These are phyloP conservation scores for Cutaneotrichosporon sp. DNA, from an alignment of 1,284 basidiomycete genomes.

Conservation along the genomic window DNA sequence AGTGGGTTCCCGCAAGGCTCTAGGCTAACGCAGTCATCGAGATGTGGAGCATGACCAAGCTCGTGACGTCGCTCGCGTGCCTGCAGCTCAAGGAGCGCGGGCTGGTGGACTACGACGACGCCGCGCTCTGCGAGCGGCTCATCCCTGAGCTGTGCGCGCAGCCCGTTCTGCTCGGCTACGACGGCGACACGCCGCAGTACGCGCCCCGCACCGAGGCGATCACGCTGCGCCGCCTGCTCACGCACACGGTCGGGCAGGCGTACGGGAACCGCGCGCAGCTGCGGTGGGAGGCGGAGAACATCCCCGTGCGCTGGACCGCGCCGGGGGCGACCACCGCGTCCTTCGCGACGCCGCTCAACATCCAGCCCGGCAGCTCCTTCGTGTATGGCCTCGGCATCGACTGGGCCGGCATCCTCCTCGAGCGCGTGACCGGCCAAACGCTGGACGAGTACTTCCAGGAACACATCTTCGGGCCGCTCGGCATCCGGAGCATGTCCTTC, in stretches of 20 bases:
- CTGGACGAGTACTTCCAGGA: conserved; percentile 44
- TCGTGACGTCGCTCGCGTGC: conserved; percentile 24
- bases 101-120: conserved; percentile 33
- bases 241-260: conserved; percentile 31
- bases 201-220: conserved; percentile 30
- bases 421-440: conserved; percentile 32
- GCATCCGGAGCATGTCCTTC: conserved; percentile 36
- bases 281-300: conserved; percentile 12
- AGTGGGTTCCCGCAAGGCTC: conserved; percentile 26
- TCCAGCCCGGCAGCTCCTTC: conserved; percentile 39
- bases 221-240: conserved; percentile 42
- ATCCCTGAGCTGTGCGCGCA: conserved; percentile 37
- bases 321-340: conserved; percentile 22
- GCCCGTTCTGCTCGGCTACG: conserved; percentile 35
- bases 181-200: conserved; percentile 19
- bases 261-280: conserved; percentile 12
- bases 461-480: conserved; percentile 41
- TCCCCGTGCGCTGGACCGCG: not conserved
- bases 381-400: conserved; percentile 45
- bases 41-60: conserved; percentile 41
- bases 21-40: conserved; percentile 27
- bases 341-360: conserved; percentile 29
- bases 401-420: conserved; percentile 43
- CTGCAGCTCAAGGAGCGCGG: conserved; percentile 44
- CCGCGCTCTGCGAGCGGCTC: conserved; percentile 28